Evolutionary conservation across 2,329 filamentous ascomycete genomes (phyloP).

Genomic region (Penicillium sclerotiorum): DNA sequence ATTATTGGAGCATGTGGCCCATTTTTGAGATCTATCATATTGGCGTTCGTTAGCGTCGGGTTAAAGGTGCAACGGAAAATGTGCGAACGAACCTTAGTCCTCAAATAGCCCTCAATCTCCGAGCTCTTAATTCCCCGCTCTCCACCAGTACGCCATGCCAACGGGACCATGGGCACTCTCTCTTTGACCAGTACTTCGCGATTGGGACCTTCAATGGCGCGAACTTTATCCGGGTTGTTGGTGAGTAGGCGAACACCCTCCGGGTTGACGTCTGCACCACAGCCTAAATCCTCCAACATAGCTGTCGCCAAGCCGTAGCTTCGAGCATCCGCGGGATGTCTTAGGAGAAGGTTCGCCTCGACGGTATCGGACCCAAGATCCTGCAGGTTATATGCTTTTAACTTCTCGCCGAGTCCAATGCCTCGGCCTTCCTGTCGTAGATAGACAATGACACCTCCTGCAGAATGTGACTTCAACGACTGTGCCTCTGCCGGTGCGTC

Average conservation of each 20-base stretch:
- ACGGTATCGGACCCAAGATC: slow-evolving; percentile 97
- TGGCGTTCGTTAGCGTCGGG: neutral
- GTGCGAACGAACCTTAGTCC: slow-evolving; percentile 74
- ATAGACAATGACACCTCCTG: slow-evolving; percentile 91
- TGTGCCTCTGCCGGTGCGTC: slow-evolving; percentile 30
- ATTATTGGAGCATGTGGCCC: slow-evolving; percentile 69
- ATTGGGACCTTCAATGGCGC: slow-evolving; percentile 88
- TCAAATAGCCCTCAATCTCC: slow-evolving; percentile 91
- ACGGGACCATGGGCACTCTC: slow-evolving; percentile 89
- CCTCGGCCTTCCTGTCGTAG: slow-evolving; percentile 93
- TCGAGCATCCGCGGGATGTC: slow-evolving; percentile 91
- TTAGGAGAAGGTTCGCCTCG: slow-evolving; percentile 85
- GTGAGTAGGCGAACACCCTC: slow-evolving; percentile 74
- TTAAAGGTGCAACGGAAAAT: slow-evolving; percentile 1
- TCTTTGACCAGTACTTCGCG: slow-evolving; percentile 86
- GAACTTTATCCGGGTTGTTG: slow-evolving; percentile 96
- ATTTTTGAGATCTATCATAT: slow-evolving; percentile 74
- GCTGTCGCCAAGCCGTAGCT: slow-evolving; percentile 97
- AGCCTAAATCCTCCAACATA: slow-evolving; percentile 84
- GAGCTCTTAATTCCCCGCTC: slow-evolving; percentile 79
- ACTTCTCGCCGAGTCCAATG: slow-evolving; percentile 90
- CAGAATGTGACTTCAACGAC: slow-evolving; percentile 52
- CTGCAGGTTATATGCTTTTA: slow-evolving; percentile 97
- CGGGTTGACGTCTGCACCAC: slow-evolving; percentile 64
- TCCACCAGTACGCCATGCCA: slow-evolving; percentile 82